Base-by-base conservation (phyloP, 768 basidiomycete species). In the Scleroderma citrinum region DNA sequence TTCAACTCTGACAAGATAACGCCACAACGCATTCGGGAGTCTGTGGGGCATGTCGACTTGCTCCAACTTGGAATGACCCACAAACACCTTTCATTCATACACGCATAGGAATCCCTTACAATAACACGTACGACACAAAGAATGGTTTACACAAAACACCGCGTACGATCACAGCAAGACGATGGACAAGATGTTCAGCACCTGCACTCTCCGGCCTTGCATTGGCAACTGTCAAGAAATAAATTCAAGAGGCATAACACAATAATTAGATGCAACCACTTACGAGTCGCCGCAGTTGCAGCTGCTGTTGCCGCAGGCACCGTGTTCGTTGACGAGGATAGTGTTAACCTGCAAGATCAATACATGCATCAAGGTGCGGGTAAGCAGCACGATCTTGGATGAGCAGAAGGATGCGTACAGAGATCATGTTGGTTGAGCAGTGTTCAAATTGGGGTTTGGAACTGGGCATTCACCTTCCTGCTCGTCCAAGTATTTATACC, bases 171-270 rank as follows among this genome's bases (percentile, higher is more conserved):
- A 35, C 34, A 6, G n/a, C 12, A 35, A 12, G 34, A 12, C 34
- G 34, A 35, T 35, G 34, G 34, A 35, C n/a, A 13, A 35, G 34
- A 30, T 40, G 11, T 53, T 54, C 50, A 49, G 43, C 43, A 44
- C 43, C n/a, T 29, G n/a, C 43, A 44, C 14, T 10, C 4, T 14
- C 30, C 30, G 10, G 42, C 13, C 42, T 44, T 12, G 42, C 42
- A 44, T 30, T 21, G 16, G 21, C 31, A 45, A 11, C 44, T 35
- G 31, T 24, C 31, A 14, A 31, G 8, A 7, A 7, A 12, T 32
- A 31, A 13, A 31, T 14, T 17, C 5, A 35, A n/a, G 5, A n/a
- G 34, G 34, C 13, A 29, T n/a, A 14, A 20, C 17, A 19, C 26
- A 17, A 32, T 7, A 19, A 12, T n/a, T 31, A 12, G 30, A 7